These are phyloP conservation scores for Dryas alaskensis DNA, from an alignment of 306 rosid species.

Conservation along the genomic window DNA sequence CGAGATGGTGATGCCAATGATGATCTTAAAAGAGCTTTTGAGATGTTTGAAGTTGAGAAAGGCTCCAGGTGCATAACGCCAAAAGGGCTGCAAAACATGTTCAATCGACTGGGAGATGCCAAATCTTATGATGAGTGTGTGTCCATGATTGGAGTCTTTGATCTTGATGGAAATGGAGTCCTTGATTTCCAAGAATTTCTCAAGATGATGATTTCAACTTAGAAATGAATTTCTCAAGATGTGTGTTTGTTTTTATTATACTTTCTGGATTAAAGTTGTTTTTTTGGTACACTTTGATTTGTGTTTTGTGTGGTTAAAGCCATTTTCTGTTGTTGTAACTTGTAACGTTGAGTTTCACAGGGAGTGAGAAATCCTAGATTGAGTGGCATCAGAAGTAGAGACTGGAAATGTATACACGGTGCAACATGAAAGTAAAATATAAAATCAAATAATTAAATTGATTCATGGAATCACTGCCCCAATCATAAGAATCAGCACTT, in stretches of 20 bases:
- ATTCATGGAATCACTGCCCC: slow-evolving; percentile 19
- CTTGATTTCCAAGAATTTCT: slow-evolving; percentile 57
- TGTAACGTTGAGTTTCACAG: too few relatives aligned
- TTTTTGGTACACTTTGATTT: not conserved
- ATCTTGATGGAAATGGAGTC: slow-evolving; percentile 56
- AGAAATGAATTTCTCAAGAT: not conserved
- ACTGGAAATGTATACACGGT: not conserved
- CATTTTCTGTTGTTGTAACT: too few relatives aligned
- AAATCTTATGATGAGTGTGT: slow-evolving; percentile 49
- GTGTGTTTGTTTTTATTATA: not conserved
- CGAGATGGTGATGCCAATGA: slow-evolving; percentile 19
- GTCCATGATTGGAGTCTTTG: slow-evolving; percentile 54
- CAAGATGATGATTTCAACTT: slow-evolving; percentile 38
- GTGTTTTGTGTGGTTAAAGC: not conserved
- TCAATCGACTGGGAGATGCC: slow-evolving; percentile 42
- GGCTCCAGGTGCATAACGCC: slow-evolving; percentile 55
- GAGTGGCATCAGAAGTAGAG: not conserved
- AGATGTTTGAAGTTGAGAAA: slow-evolving; percentile 56
- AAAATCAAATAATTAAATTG: slow-evolving; percentile 5
- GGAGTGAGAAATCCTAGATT: too few relatives aligned
- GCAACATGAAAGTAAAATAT: not conserved
- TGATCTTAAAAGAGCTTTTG: slow-evolving; percentile 42
- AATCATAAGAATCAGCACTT: slow-evolving; percentile 30
- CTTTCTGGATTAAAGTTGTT: not conserved
- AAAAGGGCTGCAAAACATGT: slow-evolving; percentile 48